phyloP scores from a whole-genome alignment of 116 monocot species.

The Zostera marina region DNA sequence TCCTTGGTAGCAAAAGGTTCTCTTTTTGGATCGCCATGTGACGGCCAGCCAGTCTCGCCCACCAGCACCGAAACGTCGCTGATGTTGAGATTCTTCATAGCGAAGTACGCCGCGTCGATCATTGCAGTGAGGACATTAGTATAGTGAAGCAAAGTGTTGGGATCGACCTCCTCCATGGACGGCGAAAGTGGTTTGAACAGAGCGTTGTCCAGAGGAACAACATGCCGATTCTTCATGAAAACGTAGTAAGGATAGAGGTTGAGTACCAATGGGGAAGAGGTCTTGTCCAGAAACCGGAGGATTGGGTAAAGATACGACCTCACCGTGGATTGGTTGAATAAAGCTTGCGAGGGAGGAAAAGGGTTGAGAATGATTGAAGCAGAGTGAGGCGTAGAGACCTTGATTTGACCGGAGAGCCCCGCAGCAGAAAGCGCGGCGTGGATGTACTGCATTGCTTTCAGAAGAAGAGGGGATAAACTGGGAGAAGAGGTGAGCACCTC shows the following conservation, averaged over 20 bases:
- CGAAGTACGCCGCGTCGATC: constrained; percentile 77
- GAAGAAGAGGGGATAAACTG: constrained; percentile 34
- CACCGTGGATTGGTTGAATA: constrained; percentile 64
- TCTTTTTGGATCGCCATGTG: constrained; percentile 23
- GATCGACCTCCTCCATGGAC: constrained; percentile 58
- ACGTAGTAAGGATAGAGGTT: constrained; percentile 90
- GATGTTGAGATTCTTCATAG: constrained; percentile 61
- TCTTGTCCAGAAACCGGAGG: constrained; percentile 34
- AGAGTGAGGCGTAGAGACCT: constrained; percentile 60
- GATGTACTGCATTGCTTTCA: constrained; percentile 44
- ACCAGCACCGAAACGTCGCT: constrained; percentile 40
- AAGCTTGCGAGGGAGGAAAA: constrained; percentile 86
- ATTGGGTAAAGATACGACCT: constrained; percentile 42
- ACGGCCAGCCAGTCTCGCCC: constrained; percentile 94
- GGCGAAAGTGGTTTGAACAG: constrained; percentile 74
- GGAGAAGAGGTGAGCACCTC: constrained; percentile 29
- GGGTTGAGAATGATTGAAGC: constrained; percentile 55
- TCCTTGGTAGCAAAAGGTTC: constrained; percentile 59
- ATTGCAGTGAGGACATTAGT: constrained; percentile 85
- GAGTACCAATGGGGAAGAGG: constrained; percentile 54
- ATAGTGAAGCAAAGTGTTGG: constrained; percentile 92
- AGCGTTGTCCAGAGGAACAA: constrained; percentile 65
- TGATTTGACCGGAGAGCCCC: constrained; percentile 22
- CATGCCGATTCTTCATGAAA: constrained; percentile 35
- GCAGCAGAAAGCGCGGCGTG: constrained; percentile 21